Base-by-base conservation (phyloP, 164 flowering plant species). In the Stephania yunnanensis region DNA sequence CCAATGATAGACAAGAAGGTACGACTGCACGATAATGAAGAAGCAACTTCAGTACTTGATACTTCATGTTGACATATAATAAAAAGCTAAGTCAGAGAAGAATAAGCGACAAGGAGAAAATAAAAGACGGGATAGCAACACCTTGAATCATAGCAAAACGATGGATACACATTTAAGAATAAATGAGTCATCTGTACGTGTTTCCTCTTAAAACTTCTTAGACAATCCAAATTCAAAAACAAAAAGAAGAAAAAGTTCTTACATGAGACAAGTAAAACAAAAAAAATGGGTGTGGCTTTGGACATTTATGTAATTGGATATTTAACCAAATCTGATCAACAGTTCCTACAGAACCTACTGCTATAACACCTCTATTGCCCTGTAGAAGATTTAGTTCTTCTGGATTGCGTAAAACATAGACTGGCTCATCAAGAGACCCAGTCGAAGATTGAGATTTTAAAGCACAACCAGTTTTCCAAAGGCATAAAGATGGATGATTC, bases 1-100 rank as follows among this genome's bases (percentile, higher is more conserved):
- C 91, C 97, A 76, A 96, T 91, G 77, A 96, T 94, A 36, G 99
- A 92, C 85, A 96, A 79, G 83, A 96, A 96, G 44, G 99, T 96
- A 25, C 98, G 99, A 84, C 99, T 96, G 90, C 86, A 85, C 10
- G 82, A 46, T 69, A 74, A 75, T 44, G 61, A 13, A 5, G 17
- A 53, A 53, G 61, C 61, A 12, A 12, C 61, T 53, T 53, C 13
- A 13, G 15, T 53, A 53, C 19, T 53, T 19, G 19, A 53, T 53
- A 53, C 42, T 50, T 50, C 55, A 50, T 50, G 55, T 50, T 50
- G 15, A 50, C 15, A 50, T 9, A 9, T 9, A 50, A 50, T 1
- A 50, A 10, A 8, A 53, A 53, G 61, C 42, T 2, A 0, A 17
- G 20, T n/a, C 7, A 17, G 20, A 61, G 9, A 8, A 15, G 44